phyloP scores from a whole-genome alignment of 257 asterid species.

The Jaltomata sinuosa region DNA sequence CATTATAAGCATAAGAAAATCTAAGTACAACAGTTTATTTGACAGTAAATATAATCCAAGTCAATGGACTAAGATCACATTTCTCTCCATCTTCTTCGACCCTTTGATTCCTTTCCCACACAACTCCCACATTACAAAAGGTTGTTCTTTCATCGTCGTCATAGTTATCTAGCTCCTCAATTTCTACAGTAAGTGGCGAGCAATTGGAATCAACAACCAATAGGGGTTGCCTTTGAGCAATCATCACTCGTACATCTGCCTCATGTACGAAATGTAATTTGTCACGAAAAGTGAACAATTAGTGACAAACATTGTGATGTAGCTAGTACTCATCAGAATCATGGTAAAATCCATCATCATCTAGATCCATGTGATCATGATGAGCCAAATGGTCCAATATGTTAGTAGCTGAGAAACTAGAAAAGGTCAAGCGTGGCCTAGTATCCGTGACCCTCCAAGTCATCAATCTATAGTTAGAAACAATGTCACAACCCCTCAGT shows the following conservation, averaged over 20 bases:
- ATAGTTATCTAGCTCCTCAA: not conserved
- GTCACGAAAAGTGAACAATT: not conserved
- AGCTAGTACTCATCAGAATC: not conserved
- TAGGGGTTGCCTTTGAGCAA: not conserved
- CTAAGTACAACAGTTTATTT: not conserved
- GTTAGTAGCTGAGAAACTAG: slow-evolving; percentile 49
- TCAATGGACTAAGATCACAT: not conserved
- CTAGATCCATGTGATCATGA: not conserved
- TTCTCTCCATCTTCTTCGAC: slow-evolving; percentile 48
- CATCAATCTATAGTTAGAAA: slow-evolving; percentile 26
- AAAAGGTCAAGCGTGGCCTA: slow-evolving; percentile 23
- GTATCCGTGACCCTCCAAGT: slow-evolving; percentile 46
- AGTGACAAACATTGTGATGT: not conserved
- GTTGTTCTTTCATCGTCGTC: slow-evolving; percentile 9
- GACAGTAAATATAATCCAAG: not conserved
- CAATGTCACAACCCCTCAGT: slow-evolving; percentile 17
- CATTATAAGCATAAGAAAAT: not conserved
- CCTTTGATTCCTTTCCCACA: slow-evolving; percentile 6
- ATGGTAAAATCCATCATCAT: not conserved
- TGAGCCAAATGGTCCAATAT: slow-evolving; percentile 48
- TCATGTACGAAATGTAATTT: not conserved
- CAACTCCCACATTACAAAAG: slow-evolving; percentile 17
- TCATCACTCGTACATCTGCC: not conserved
- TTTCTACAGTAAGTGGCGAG: not conserved
- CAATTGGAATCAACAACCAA: not conserved